phyloP scores from a whole-genome alignment of 2,329 filamentous ascomycete species.

The Dendrostoma leiphaemia region DNA sequence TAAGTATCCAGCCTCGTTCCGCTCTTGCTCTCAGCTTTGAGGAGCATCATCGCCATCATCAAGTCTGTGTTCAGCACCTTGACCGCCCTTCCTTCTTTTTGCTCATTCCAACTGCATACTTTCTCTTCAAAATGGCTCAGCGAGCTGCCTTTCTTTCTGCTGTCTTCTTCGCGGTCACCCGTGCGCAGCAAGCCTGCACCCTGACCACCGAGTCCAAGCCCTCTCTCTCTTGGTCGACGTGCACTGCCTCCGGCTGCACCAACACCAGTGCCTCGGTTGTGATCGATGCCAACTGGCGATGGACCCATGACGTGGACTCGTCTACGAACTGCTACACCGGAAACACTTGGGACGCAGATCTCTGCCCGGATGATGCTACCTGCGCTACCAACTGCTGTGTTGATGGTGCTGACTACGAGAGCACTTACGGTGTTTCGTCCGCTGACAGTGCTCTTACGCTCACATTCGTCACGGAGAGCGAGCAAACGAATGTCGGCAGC shows the following conservation, averaged over 20 bases:
- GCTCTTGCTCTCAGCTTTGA: neutral
- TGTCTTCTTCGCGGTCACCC: constrained; percentile 38
- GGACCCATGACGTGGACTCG: constrained; percentile 49
- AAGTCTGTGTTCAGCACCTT: constrained; percentile 11
- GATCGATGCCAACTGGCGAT: constrained; percentile 62
- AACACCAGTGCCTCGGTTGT: constrained; percentile 49
- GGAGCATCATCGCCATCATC: constrained; percentile 10
- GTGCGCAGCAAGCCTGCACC: constrained; percentile 51
- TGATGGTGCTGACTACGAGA: constrained; percentile 44
- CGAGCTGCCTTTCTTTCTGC: constrained; percentile 30
- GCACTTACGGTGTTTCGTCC: constrained; percentile 46
- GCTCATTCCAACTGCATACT: constrained; percentile 11
- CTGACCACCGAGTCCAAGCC: constrained; percentile 50
- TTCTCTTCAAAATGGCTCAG: constrained; percentile 18
- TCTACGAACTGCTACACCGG: constrained; percentile 57
- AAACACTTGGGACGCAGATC: constrained; percentile 35
- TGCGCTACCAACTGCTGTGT: constrained; percentile 44
- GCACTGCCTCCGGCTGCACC: constrained; percentile 50
- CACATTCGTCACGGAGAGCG: constrained; percentile 50
- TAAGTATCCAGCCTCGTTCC: constrained; percentile 11
- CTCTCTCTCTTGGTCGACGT: constrained; percentile 50
- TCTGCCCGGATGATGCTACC: constrained; percentile 38
- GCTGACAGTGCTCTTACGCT: constrained; percentile 44
- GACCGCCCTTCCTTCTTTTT: constrained; percentile 8
- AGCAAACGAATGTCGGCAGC: constrained; percentile 45